These are phyloP conservation scores for Obelidium mucronatum DNA, from an alignment of 192 early-diverging fungal genomes.

Conservation along the genomic window DNA sequence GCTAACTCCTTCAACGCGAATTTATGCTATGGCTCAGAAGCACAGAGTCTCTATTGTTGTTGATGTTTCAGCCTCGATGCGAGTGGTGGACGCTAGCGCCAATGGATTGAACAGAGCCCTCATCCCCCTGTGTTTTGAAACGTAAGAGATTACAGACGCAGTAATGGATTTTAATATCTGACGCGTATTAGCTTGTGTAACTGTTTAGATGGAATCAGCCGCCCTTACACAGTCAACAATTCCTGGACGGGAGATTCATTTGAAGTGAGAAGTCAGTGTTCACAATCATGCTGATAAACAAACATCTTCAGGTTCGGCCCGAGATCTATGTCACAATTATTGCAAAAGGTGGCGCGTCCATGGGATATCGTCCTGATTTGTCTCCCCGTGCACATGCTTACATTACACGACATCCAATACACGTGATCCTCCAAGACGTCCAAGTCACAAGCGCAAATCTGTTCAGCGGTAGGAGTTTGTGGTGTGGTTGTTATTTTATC, in stretches of 20 bases:
- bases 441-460: constrained; percentile 46
- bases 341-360: constrained; percentile 51
- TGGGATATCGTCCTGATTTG: constrained; percentile 39
- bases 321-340: constrained; percentile 55
- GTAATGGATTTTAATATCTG: neutral
- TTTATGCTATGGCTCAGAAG: constrained; percentile 62
- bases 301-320: constrained; percentile 40
- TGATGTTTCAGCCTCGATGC: constrained; percentile 74
- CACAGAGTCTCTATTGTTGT: constrained; percentile 74
- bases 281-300: constrained; percentile 9
- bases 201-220: constrained; percentile 54
- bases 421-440: constrained; percentile 57
- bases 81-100: constrained; percentile 48
- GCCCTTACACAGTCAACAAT: constrained; percentile 49
- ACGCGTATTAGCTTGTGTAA: constrained; percentile 49
- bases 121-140: constrained; percentile 54
- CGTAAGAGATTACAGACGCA: constrained; percentile 34
- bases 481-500: neutral
- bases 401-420: constrained; percentile 40
- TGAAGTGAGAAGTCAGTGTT: neutral
- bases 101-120: constrained; percentile 47
- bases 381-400: constrained; percentile 39
- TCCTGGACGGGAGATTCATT: constrained; percentile 29
- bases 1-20: constrained; percentile 72
- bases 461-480: neutral